These are phyloP conservation scores for Quercus bicolor DNA, from an alignment of 306 rosid genomes.

Conservation along the genomic window DNA sequence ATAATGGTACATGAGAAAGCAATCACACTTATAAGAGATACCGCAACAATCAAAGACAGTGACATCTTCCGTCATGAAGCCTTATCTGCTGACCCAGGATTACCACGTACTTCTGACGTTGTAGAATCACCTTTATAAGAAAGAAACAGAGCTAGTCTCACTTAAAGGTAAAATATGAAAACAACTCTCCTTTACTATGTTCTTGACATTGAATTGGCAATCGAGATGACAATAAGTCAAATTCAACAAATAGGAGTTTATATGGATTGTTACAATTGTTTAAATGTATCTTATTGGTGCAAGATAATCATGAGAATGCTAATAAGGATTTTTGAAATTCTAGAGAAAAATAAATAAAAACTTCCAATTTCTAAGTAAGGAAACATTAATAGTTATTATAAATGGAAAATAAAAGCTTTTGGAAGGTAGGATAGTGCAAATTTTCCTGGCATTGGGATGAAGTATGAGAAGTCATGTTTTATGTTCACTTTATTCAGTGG, in stretches of 20 bases:
- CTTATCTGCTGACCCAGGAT: background rate
- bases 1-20: conserved; percentile 2
- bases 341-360: too few relatives aligned
- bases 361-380: background rate
- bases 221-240: background rate
- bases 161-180: background rate
- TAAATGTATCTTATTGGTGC: too few relatives aligned
- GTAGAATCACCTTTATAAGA: background rate
- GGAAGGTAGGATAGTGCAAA: background rate
- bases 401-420: background rate
- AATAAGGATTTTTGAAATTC: too few relatives aligned
- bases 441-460: too few relatives aligned
- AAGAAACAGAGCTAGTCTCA: background rate
- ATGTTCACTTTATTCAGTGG: too few relatives aligned
- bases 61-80: background rate
- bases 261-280: too few relatives aligned
- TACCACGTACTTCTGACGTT: background rate
- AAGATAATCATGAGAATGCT: too few relatives aligned
- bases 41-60: background rate
- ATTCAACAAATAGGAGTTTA: background rate
- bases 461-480: too few relatives aligned
- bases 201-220: background rate
- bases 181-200: background rate
- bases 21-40: background rate
- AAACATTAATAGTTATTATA: background rate